Conservation (phyloP, 495 filamentous ascomycete species). For the Penicillium bialowiezense region DNA sequence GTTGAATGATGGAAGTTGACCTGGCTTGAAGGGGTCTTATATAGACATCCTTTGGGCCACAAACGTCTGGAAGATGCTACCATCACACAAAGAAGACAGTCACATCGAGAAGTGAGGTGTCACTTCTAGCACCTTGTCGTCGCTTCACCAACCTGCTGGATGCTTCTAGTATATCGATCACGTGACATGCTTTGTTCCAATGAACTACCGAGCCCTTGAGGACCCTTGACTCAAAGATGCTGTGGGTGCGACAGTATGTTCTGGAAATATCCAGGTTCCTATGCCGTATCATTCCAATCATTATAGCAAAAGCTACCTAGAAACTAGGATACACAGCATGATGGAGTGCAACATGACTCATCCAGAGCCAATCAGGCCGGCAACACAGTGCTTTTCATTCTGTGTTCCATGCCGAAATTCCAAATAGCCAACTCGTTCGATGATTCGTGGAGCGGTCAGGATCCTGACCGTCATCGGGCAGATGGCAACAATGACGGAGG, state of each 20-base stretch:
- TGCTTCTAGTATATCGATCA: background rate
- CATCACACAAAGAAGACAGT: background rate
- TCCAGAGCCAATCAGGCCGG: no score
- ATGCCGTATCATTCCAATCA: background rate
- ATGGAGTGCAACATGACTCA: background rate
- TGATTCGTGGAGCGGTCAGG: no score
- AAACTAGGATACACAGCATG: background rate
- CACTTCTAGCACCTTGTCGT: background rate
- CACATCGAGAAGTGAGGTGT: background rate
- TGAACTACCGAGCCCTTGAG: background rate
- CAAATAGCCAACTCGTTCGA: no score
- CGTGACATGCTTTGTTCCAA: background rate
- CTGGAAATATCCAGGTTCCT: background rate
- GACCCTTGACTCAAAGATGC: background rate
- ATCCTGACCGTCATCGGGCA: no score
- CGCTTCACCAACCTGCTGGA: background rate
- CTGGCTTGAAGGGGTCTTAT: background rate
- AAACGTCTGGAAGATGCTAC: background rate
- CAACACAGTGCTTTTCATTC: no score
- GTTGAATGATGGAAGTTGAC: background rate
- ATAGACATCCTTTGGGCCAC: background rate
- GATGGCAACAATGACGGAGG: no score
- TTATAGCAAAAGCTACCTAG: background rate
- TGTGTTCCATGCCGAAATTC: no score
- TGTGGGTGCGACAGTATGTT: background rate